These are phyloP conservation scores for Eucalyptus pauciflora DNA, from an alignment of 345 rosid genomes.

Conservation along the genomic window DNA sequence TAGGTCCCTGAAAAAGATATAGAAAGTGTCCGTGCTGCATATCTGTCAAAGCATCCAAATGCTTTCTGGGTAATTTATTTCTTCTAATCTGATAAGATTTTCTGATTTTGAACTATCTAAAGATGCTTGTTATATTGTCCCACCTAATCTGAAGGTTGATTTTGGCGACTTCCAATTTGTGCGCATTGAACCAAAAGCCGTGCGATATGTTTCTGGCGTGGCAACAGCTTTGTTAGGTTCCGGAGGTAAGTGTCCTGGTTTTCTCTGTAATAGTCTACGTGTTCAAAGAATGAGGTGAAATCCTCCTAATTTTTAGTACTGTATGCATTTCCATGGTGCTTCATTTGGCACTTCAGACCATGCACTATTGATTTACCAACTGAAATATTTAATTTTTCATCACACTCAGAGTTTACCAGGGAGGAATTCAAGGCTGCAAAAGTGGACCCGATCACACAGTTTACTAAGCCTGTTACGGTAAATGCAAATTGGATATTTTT, in stretches of 20 bases:
- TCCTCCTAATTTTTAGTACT: background rate
- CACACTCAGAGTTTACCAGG: slow-evolving; percentile 52
- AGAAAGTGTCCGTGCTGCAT: slow-evolving; percentile 56
- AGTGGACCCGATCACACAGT: slow-evolving; percentile 82
- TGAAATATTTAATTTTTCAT: background rate
- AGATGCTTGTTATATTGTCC: background rate
- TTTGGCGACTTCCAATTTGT: slow-evolving; percentile 91
- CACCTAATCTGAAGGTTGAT: slow-evolving; percentile 60
- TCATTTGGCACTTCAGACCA: background rate
- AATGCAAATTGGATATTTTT: background rate
- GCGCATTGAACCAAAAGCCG: slow-evolving; percentile 68
- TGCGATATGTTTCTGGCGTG: slow-evolving; percentile 80
- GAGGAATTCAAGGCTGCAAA: slow-evolving; percentile 60
- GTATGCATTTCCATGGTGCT: background rate
- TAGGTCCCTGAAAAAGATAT: slow-evolving; percentile 63
- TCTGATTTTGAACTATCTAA: background rate
- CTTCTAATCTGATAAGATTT: background rate
- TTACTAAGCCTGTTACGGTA: slow-evolving; percentile 85
- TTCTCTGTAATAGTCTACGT: background rate
- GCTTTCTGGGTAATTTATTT: slow-evolving; percentile 76
- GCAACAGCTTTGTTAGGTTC: slow-evolving; percentile 92
- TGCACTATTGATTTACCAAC: background rate
- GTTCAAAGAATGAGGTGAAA: background rate
- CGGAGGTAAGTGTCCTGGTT: slow-evolving; percentile 50
- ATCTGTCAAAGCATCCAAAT: slow-evolving; percentile 80